Conservation (phyloP, 164 flowering plant genomes). For the Vitis cinerea region DNA sequence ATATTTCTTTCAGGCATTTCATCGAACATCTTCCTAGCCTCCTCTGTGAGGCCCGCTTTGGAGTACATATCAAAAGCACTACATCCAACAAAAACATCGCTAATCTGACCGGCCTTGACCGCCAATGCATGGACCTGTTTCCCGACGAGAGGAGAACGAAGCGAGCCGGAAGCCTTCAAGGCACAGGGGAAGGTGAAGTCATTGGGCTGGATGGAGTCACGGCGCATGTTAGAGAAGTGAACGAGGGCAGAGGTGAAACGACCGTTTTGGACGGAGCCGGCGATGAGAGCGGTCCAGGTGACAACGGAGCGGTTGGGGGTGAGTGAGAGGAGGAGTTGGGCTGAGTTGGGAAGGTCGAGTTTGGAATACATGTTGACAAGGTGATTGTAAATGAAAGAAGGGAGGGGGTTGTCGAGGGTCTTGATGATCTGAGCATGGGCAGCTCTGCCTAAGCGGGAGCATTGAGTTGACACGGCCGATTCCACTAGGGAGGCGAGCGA, state of each 20-base stretch:
- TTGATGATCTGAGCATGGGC: slow-evolving; percentile 66
- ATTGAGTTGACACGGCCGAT: slow-evolving; percentile 49
- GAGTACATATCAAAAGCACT: slow-evolving; percentile 77
- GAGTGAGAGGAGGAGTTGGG: slow-evolving; percentile 55
- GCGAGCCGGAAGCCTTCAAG: slow-evolving; percentile 60
- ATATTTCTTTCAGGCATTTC: slow-evolving; percentile 72
- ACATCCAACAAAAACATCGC: slow-evolving; percentile 71
- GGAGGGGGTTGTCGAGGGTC: slow-evolving; percentile 33
- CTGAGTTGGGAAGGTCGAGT: slow-evolving; percentile 64
- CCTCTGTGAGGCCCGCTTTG: slow-evolving; percentile 42
- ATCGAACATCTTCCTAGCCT: slow-evolving; percentile 66
- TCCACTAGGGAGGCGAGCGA: slow-evolving; percentile 50
- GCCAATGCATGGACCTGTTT: slow-evolving; percentile 64
- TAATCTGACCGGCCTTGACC: slow-evolving; percentile 38
- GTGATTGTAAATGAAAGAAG: slow-evolving; percentile 66
- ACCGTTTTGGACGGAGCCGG: slow-evolving; percentile 72
- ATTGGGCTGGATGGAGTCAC: slow-evolving; percentile 54
- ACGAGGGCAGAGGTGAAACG: slow-evolving; percentile 47
- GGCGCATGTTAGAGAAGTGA: slow-evolving; percentile 58
- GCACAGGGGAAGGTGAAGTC: slow-evolving; percentile 87
- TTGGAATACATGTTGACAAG: slow-evolving; percentile 87
- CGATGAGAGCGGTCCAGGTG: slow-evolving; percentile 82
- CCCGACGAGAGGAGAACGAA: slow-evolving; percentile 36
- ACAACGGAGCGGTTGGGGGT: slow-evolving; percentile 70
- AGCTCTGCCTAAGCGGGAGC: slow-evolving; percentile 60